Evolutionary conservation across 345 rosid genomes (phyloP).

Genomic region (Euphorbia lathyris): DNA sequence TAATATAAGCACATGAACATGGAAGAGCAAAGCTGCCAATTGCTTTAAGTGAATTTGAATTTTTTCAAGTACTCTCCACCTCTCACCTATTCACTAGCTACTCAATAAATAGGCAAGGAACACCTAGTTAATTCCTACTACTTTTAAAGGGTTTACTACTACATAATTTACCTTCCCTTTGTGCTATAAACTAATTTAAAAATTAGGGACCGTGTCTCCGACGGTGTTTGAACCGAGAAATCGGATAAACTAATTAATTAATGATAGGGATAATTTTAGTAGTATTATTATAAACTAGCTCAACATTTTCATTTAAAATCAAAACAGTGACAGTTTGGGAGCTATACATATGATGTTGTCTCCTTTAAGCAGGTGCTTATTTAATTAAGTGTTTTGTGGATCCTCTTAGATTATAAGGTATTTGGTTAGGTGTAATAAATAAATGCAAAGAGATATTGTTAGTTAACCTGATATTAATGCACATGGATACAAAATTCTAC

Average conservation of each 20-base stretch:
- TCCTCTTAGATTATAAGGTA: too few species aligned
- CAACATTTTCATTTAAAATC: too few species aligned
- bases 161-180: background rate
- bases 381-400: too few species aligned
- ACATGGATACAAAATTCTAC: background rate
- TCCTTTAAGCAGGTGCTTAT: background rate
- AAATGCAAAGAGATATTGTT: background rate
- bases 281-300: too few species aligned
- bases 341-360: too few species aligned
- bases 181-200: too few species aligned
- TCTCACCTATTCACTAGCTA: background rate
- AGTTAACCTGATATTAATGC: background rate
- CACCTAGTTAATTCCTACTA: background rate
- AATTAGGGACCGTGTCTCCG: too few species aligned
- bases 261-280: too few species aligned
- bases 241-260: too few species aligned
- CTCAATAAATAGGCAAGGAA: background rate
- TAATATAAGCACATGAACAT: background rate
- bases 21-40: background rate
- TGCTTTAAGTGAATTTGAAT: background rate
- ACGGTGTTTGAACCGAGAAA: too few species aligned
- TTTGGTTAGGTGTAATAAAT: background rate
- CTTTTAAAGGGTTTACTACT: background rate
- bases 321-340: too few species aligned
- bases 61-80: background rate